Percentiles rank a stretch among this genome's conserved stretches.
These are phyloP conservation scores for Phytophthora cactorum DNA, from an alignment of 352 stramenopile genomes.

Conservation along the genomic window DNA sequence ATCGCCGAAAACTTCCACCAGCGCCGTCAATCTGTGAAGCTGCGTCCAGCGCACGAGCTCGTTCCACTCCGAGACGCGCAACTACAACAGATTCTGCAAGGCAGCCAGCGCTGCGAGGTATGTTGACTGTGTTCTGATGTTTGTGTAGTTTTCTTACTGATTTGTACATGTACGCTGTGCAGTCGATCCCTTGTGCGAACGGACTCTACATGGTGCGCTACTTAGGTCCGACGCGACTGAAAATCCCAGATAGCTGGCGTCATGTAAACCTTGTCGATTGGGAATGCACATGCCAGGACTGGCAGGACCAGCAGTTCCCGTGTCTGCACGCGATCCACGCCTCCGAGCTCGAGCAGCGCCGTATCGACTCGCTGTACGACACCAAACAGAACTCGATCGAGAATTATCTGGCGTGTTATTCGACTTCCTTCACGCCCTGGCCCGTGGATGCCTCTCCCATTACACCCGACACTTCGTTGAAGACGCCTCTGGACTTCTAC, in stretches of 20 bases:
- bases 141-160: conserved; percentile 11
- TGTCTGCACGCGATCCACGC: conserved; percentile 82
- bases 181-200: conserved; percentile 84
- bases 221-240: conserved; percentile 54
- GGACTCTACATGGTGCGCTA: conserved; percentile 83
- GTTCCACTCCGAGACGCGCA: conserved; percentile 68
- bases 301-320: conserved; percentile 80
- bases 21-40: conserved; percentile 61
- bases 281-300: conserved; percentile 84
- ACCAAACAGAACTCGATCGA: conserved; percentile 72
- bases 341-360: conserved; percentile 69
- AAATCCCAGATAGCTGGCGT: conserved; percentile 75
- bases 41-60: conserved; percentile 61
- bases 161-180: conserved; percentile 2
- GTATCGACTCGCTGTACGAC: conserved; percentile 79
- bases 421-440: conserved; percentile 65
- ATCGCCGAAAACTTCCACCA: conserved; percentile 75
- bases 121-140: conserved; percentile 10
- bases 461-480: conserved; percentile 47
- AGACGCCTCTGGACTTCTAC: conserved; percentile 73
- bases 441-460: conserved; percentile 61
- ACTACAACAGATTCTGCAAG: conserved; percentile 72
- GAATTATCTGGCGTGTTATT: conserved; percentile 67
- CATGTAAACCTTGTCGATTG: conserved; percentile 78
- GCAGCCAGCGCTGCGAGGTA: conserved; percentile 82